These are phyloP conservation scores for Aureobasidium sp. DNA, from an alignment of 2,329 filamentous ascomycete genomes.

Conservation along the genomic window DNA sequence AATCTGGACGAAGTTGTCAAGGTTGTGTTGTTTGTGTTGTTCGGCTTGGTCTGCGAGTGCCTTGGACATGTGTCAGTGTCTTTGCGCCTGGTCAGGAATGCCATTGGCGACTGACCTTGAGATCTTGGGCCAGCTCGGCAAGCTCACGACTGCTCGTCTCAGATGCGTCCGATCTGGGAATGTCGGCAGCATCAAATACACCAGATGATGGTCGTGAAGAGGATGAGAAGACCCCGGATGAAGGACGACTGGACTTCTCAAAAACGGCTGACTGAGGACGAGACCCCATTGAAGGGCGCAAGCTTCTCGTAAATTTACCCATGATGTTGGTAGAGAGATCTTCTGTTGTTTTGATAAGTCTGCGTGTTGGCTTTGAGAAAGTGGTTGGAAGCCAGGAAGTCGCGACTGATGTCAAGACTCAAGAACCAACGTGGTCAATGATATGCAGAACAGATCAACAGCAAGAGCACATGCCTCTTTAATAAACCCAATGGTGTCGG, in stretches of 20 bases:
- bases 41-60: slow-evolving; percentile 5
- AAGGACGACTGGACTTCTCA: neutral
- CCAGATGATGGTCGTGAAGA: neutral
- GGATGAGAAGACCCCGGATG: slow-evolving; percentile 1
- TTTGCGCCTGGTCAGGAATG: neutral
- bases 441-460: neutral
- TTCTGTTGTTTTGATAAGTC: neutral
- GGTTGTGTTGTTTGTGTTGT: slow-evolving; percentile 6
- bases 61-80: neutral
- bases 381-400: neutral
- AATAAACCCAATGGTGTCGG: neutral
- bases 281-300: slow-evolving; percentile 2
- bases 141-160: neutral
- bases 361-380: neutral
- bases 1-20: slow-evolving; percentile 7
- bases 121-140: slow-evolving; percentile 4
- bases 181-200: neutral
- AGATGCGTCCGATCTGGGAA: neutral
- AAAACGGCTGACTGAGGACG: neutral
- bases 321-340: neutral
- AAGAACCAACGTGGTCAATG: neutral
- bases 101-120: neutral
- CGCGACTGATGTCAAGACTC: neutral
- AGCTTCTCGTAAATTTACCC: slow-evolving; percentile 1
- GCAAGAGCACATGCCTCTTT: neutral